Conservation (phyloP, 1,284 basidiomycete species). For the Sphaerobolus stellatus region DNA sequence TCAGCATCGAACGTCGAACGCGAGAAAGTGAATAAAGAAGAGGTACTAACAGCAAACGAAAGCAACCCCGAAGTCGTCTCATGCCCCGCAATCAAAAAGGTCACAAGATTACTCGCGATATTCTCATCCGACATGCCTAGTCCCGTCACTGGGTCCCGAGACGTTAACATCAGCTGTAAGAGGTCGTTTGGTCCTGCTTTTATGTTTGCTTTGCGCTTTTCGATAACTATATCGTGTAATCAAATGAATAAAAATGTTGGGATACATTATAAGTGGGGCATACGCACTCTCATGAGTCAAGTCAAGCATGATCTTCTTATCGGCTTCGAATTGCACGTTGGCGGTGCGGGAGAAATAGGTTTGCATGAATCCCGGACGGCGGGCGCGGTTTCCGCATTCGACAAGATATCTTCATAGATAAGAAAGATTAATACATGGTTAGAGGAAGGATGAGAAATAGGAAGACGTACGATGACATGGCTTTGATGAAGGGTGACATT, state of each 20-base stretch:
- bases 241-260: not conserved
- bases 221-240: not conserved
- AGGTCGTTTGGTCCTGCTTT: conserved; percentile 45
- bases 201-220: conserved; percentile 37
- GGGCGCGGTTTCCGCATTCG: conserved; percentile 38
- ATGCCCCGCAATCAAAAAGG: conserved; percentile 56
- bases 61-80: conserved; percentile 49
- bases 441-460: not conserved
- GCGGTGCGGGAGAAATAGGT: conserved; percentile 33
- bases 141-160: conserved; percentile 50
- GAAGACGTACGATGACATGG: conserved; percentile 31
- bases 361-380: conserved; percentile 37
- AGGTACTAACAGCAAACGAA: conserved; percentile 31
- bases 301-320: conserved; percentile 41
- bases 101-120: conserved; percentile 49
- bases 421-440: not conserved
- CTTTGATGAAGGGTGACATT: conserved; percentile 42
- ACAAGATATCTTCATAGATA: conserved; percentile 42
- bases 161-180: conserved; percentile 46
- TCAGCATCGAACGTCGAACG: too few species aligned
- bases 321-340: conserved; percentile 41
- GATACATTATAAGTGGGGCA: not conserved
- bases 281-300: conserved; percentile 37
- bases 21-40: not conserved
- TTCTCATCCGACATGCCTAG: conserved; percentile 42